Base-by-base conservation (phyloP, 179 eudicot species). In the Amaranthus tricolor region DNA sequence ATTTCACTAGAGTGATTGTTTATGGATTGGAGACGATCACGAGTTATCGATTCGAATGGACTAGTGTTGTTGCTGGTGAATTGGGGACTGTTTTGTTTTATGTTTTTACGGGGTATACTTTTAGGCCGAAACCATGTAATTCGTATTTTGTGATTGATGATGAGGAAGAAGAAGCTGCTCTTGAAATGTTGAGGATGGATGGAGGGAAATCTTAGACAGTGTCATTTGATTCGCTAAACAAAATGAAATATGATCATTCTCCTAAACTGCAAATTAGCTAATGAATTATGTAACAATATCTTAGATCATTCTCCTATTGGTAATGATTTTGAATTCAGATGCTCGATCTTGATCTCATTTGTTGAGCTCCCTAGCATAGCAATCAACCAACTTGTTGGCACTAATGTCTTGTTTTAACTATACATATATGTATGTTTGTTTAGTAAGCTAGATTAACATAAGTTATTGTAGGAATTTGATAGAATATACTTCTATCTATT, bases 81-180 rank as follows among this genome's bases (percentile, higher is more conserved):
- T 72, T 88, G 79, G 95, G 87, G 1, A 90, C 92, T 0, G 85
- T 90, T 11, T 83, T 83, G 24, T 90, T 88, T 74, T 88, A 88
- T 73, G 73, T 83, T 51, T 88, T 88, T 49, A 90, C 90, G 0
- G 90, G 90, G 53, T 88, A 68, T 44, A 90, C 81, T 58, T 90
- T 90, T 66, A 90, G 77, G 86, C 91, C 95, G 0, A 84, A 85
- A 83, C 75, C 74, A 7, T 88, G 84, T 60, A 90, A 88, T 68
- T 89, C 90, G 1, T 90, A 90, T 71, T 84, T 88, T 68, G 86
- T 74, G 9, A 59, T 90, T n/a, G 90, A 85, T 76, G 92, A 90
- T 78, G 95, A 86, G 20, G 94, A 90, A 51, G 90, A 88, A 60
- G 92, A 86, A 49, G 90, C 90, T 44, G 91, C 90, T 6, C 72